Conservation (phyloP, 345 rosid species). For the Melaleuca quinquenervia region DNA sequence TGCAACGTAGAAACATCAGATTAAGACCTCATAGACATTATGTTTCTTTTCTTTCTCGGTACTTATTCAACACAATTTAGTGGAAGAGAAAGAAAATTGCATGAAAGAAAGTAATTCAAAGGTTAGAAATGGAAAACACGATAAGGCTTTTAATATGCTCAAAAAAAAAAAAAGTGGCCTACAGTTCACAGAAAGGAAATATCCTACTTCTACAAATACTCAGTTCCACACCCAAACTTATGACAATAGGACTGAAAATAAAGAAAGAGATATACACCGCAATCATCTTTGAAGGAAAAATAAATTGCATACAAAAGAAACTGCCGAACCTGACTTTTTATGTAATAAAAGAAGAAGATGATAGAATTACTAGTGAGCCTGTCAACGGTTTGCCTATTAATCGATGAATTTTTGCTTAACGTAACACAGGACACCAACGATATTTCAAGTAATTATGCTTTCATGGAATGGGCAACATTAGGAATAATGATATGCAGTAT, state of each 20-base stretch:
- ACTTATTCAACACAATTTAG: background rate
- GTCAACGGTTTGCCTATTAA: background rate
- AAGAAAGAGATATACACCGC: background rate
- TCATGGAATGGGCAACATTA: background rate
- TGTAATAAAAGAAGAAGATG: background rate
- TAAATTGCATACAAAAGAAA: background rate
- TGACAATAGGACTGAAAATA: background rate
- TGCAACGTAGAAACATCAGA: background rate
- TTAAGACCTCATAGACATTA: background rate
- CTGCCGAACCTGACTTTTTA: background rate
- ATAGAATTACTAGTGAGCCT: background rate
- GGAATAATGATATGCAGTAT: background rate
- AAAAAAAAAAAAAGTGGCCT: background rate
- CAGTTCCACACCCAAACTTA: background rate
- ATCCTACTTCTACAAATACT: background rate
- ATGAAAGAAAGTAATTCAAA: background rate
- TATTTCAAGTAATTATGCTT: background rate
- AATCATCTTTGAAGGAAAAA: background rate
- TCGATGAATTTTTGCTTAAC: background rate
- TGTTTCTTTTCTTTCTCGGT: background rate
- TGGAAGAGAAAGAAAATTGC: background rate
- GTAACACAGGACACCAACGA: background rate
- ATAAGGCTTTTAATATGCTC: background rate
- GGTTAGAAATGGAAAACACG: background rate
- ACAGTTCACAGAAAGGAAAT: background rate